Percentiles rank a stretch among this genome's conserved stretches.
phyloP scores from a whole-genome alignment of 2,329 filamentous ascomycete species.

The Myriosclerotinia curreyana region DNA sequence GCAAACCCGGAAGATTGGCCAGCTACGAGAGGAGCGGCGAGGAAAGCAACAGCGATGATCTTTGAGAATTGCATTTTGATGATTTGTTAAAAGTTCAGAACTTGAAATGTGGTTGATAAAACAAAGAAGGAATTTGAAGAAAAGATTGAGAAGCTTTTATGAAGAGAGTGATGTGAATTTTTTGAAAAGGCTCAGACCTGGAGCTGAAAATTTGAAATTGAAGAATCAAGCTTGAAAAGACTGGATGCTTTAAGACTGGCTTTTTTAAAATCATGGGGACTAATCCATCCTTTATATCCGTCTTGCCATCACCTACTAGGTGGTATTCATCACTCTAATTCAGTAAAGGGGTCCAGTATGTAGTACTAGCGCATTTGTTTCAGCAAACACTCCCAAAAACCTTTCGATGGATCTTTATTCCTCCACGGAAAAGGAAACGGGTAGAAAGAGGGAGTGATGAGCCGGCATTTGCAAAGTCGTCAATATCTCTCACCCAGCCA shows the following conservation, averaged over 20 bases:
- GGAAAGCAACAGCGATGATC: slow-evolving; percentile 14
- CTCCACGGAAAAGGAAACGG: not conserved
- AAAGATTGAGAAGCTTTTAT: slow-evolving; percentile 5
- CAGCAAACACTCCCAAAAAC: not conserved
- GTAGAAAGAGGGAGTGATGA: not conserved
- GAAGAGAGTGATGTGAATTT: slow-evolving; percentile 16
- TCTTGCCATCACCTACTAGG: not conserved
- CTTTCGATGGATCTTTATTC: not conserved
- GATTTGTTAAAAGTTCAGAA: not conserved
- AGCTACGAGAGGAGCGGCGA: slow-evolving; percentile 9
- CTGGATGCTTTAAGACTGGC: slow-evolving; percentile 19
- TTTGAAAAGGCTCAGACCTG: slow-evolving; percentile 19
- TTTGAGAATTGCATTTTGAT: slow-evolving; percentile 17
- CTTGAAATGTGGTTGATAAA: slow-evolving; percentile 1
- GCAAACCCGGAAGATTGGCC: not conserved
- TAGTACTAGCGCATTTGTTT: slow-evolving; percentile 1
- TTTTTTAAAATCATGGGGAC: not conserved
- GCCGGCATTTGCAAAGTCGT: not conserved
- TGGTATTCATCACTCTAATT: not conserved
- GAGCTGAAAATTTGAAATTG: slow-evolving; percentile 13
- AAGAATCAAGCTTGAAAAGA: slow-evolving; percentile 16
- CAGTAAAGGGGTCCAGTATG: not conserved
- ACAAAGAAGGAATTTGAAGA: not conserved
- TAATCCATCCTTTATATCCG: slow-evolving; percentile 6
- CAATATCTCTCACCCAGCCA: not conserved